Evolutionary conservation across 768 basidiomycete genomes (phyloP).

Genomic region (Podaxis sp.): DNA sequence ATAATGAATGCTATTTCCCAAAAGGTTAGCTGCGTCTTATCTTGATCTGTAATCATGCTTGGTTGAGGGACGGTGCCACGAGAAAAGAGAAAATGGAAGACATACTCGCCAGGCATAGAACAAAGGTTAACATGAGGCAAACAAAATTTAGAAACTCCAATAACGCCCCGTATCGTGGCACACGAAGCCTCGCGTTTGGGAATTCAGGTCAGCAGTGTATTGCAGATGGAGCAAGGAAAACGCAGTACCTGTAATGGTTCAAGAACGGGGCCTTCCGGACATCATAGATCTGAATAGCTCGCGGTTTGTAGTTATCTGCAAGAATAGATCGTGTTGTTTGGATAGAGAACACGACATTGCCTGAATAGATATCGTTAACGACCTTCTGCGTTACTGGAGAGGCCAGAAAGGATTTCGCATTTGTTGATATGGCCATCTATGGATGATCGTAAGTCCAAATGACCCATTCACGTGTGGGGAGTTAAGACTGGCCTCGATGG

Average conservation of each 20-base stretch:
- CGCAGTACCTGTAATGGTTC: constrained; percentile 73
- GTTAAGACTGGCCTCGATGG: constrained; percentile 69
- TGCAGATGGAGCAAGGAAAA: constrained; percentile 3
- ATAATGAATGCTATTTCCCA: constrained; percentile 78
- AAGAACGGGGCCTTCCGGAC: constrained; percentile 66
- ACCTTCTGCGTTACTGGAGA: constrained; percentile 84
- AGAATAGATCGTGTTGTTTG: constrained; percentile 71
- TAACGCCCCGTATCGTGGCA: constrained; percentile 77
- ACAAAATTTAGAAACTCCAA: constrained; percentile 81
- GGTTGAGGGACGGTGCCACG: background rate
- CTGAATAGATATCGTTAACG: constrained; percentile 84
- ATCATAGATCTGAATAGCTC: constrained; percentile 73
- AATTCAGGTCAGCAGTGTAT: background rate
- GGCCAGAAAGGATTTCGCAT: constrained; percentile 81
- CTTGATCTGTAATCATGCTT: constrained; percentile 45
- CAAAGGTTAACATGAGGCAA: constrained; percentile 63
- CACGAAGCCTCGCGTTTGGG: constrained; percentile 56
- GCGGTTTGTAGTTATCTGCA: constrained; percentile 86
- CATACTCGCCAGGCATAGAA: constrained; percentile 76
- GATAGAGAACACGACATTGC: constrained; percentile 68
- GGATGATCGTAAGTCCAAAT: background rate
- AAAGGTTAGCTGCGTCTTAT: constrained; percentile 46
- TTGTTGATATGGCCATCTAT: constrained; percentile 87
- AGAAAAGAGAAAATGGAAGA: constrained; percentile 6
- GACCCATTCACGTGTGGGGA: background rate